Base-by-base conservation (phyloP, 2,329 filamentous ascomycete genomes). In the Epichloe baconii region DNA sequence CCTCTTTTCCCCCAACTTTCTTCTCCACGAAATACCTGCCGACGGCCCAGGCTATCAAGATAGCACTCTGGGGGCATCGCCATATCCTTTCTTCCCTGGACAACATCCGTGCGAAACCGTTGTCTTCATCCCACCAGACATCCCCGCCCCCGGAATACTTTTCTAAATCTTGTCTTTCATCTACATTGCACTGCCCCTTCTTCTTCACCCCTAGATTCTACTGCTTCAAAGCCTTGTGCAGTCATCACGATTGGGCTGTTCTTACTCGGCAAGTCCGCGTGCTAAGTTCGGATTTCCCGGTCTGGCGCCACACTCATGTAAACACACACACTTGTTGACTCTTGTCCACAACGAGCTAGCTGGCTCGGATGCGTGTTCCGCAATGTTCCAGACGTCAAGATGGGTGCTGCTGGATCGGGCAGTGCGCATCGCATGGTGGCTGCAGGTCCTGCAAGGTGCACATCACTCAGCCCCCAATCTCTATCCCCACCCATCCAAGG, bases 391-490 rank as follows among this genome's bases (percentile, higher is more conserved):
- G 35, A 46, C 21, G 44, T 41, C 42, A 46, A 38, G 49, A 51
- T 17, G 49, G 26, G 38, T 38, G 17, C 31, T 47, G 37, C 31
- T 47, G 37, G 23, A 51, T 51, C 43, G 43, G 36, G 44, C 44
- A 19, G 35, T 45, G 26, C 40, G 36, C 49, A 43, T 36, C 40
- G 36, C 44, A 43, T 36, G 36, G 23, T 51, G 49, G 23, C 44
- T 47, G 49, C 49, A 50, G 42, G 14, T 35, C 21, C 44, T 48
- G 43, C 46, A 44, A 41, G 37, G 26, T 23, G 42, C 10, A 51
- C 44, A 19, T 36, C 46, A 40, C 19, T 35, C 34, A n/a, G 38
- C 47, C n/a, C 48, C 23, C 5, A 2, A 17, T 36, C 15, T 26
- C 23, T 4, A n/a, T 17, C 23, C 17, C 23, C 17, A 7, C 17